Conservation (phyloP, 176 grass and related monocot genomes). For the Oryza rufipogon region DNA sequence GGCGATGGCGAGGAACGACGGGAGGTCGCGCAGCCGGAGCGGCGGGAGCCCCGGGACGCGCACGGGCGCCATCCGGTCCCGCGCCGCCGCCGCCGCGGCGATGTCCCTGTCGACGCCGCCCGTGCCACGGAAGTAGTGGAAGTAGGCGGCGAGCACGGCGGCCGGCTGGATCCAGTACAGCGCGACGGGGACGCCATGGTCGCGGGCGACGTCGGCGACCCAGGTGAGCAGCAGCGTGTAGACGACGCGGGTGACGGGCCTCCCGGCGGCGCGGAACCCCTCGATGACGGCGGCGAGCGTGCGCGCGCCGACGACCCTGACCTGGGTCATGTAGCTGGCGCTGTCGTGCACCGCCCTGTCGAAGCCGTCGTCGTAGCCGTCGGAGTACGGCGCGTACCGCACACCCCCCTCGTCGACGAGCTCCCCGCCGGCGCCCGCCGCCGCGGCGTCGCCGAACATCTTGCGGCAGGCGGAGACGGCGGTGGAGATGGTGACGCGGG, state of each 20-base stretch:
- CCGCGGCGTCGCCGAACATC: constrained; percentile 31
- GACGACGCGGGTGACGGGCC: constrained; percentile 48
- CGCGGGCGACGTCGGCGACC: constrained; percentile 51
- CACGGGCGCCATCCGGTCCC: constrained; percentile 38
- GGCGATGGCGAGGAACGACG: constrained; percentile 48
- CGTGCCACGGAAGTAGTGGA: constrained; percentile 62
- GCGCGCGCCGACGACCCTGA: constrained; percentile 13
- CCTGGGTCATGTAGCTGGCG: constrained; percentile 29
- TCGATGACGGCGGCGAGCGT: constrained; percentile 40
- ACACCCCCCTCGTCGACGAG: constrained; percentile 42
- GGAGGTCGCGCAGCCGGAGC: constrained; percentile 59
- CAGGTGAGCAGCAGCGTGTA: constrained; percentile 59
- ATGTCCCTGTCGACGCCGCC: constrained; percentile 43
- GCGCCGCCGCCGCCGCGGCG: neutral
- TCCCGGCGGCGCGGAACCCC: constrained; percentile 30
- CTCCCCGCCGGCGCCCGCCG: neutral
- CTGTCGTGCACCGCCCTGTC: constrained; percentile 3
- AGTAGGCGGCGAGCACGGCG: constrained; percentile 54
- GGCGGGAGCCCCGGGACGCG: constrained; percentile 49
- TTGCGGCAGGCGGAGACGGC: constrained; percentile 51
- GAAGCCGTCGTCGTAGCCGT: constrained; percentile 60
- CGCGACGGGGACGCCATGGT: constrained; percentile 36
- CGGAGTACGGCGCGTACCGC: constrained; percentile 52
- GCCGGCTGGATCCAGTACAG: constrained; percentile 73
- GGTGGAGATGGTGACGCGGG: constrained; percentile 59